Evolutionary conservation across 1,284 basidiomycete genomes (phyloP), one percentile per base, ranked within the genome.

Genomic region (Tremellales sp.): DNA sequence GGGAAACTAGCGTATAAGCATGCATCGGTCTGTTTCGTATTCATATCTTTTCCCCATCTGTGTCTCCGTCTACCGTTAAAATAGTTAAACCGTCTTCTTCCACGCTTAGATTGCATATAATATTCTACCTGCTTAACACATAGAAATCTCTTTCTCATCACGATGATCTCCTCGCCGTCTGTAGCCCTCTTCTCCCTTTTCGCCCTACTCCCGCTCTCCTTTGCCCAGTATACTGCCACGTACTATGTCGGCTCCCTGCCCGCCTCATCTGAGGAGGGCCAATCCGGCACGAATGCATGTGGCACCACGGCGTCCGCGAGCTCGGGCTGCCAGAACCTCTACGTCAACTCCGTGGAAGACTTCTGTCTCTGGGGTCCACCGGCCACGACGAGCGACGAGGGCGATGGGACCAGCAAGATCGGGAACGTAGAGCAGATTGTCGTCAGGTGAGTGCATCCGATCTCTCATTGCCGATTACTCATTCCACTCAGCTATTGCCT

Each of bases 301-400:
- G 82, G 80, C 9, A 77, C 78, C 3, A 71, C 67, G n/a, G 71
- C 75, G 25, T 78, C 74, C 62, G 81, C 83, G 66, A 74, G 73
- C 9, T 82, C 81, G 3, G 68, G 71, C 50, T 86, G 84, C 68
- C 85, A 86, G 31, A 63, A 60, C 40, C 36, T 51, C 29, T 71
- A 75, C 74, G 70, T 70, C 45, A 70, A 71, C 56, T 48, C 54
- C 16, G 61, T 69, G 24, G 65, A 71, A 44, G 71, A 73, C 53
- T 73, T 73, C 48, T 73, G 71, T 56, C 56, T 73, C 19, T 73
- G 62, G 58, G 71, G 64, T 32, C 71, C 71, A 21, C 62, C 65
- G 4, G 58, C 54, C 40, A 56, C 55, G 8, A 48, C 54, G 3
- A 53, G 49, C 10, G 31, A 56, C 29, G 58, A 61, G 31, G 65